These are phyloP conservation scores for Vigna radiata DNA, from an alignment of 306 rosid genomes.

Conservation along the genomic window DNA sequence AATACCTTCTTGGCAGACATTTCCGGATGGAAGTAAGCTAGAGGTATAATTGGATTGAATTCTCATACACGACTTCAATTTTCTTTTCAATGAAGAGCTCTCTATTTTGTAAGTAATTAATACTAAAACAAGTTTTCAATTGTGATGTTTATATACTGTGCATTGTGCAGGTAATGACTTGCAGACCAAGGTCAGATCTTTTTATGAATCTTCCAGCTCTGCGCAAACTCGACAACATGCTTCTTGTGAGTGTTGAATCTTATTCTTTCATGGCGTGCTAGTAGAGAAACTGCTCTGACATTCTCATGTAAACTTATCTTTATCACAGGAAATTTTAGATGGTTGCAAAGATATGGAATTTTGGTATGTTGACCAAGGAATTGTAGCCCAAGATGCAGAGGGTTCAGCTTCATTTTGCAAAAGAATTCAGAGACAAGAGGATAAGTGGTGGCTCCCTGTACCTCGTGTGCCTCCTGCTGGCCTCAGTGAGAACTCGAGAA, in stretches of 20 bases:
- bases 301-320: background rate
- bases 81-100: background rate
- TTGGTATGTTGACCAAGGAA: constrained; percentile 99
- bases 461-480: constrained; percentile 89
- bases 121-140: background rate
- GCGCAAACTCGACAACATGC: constrained; percentile 93
- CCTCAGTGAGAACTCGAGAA: constrained; percentile 70
- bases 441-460: constrained; percentile 98
- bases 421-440: constrained; percentile 79
- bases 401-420: constrained; percentile 81
- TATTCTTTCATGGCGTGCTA: constrained; percentile 11
- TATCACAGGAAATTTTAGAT: constrained; percentile 76
- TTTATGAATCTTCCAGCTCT: constrained; percentile 94
- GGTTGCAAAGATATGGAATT: constrained; percentile 70
- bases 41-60: constrained; percentile 61
- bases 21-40: constrained; percentile 86
- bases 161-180: constrained; percentile 79
- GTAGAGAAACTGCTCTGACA: constrained; percentile 19
- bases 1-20: constrained; percentile 83
- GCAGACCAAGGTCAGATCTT: constrained; percentile 94
- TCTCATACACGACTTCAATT: background rate
- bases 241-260: constrained; percentile 65
- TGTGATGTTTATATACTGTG: constrained; percentile 56
- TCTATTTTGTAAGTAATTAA: background rate
- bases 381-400: constrained; percentile 69